Evolutionary conservation across 2,329 filamentous ascomycete species (phyloP).

Genomic region (Aspergillus eucalypticola): DNA sequence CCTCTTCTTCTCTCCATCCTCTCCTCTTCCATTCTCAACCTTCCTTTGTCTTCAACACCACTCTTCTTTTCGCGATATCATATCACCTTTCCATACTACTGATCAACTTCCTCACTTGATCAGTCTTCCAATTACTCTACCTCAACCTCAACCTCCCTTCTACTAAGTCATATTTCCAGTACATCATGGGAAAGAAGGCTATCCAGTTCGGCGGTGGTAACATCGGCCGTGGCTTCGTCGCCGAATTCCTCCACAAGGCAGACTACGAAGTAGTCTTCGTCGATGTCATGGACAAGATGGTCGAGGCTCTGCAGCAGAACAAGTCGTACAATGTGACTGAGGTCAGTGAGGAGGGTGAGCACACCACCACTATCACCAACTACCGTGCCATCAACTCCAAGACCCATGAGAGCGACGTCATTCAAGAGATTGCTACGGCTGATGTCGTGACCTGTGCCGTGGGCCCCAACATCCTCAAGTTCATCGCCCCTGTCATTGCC

Average conservation of each 20-base stretch:
- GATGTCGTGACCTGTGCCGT: constrained; percentile 96
- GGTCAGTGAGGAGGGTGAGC: constrained; percentile 80
- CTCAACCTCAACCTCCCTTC: neutral
- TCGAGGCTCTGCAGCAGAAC: constrained; percentile 73
- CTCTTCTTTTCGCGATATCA: neutral
- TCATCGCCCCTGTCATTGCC: constrained; percentile 92
- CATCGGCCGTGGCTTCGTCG: constrained; percentile 84
- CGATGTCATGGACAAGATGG: constrained; percentile 84
- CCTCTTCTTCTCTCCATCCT: constrained; percentile 4
- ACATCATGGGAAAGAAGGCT: constrained; percentile 61
- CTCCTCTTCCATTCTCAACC: constrained; percentile 3
- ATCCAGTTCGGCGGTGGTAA: constrained; percentile 86
- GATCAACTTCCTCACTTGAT: neutral
- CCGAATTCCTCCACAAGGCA: constrained; percentile 89
- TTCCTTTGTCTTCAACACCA: neutral
- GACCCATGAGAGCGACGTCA: constrained; percentile 74
- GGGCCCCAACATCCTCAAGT: constrained; percentile 92
- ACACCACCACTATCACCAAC: constrained; percentile 81
- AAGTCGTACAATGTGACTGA: constrained; percentile 89
- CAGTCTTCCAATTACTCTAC: neutral
- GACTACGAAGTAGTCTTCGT: constrained; percentile 96
- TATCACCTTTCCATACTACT: neutral
- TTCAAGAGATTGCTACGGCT: constrained; percentile 82
- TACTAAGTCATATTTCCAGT: constrained; percentile 5
- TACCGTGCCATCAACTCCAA: constrained; percentile 97